These are phyloP conservation scores for Fusarium sp. DNA, from an alignment of 2,329 filamentous ascomycete genomes.

Conservation along the genomic window DNA sequence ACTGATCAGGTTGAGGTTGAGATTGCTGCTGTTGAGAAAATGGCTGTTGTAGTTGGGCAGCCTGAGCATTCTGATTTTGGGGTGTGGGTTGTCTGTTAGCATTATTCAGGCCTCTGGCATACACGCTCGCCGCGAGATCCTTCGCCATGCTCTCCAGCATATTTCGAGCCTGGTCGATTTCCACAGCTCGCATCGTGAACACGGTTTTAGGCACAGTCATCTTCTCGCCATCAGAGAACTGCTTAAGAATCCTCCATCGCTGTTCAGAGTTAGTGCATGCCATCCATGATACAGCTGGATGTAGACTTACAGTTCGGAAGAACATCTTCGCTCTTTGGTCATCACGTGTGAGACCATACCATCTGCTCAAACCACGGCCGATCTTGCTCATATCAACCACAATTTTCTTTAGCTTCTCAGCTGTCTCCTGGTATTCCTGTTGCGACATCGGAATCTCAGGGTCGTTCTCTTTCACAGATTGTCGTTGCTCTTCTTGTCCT, in stretches of 20 bases:
- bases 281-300: neutral
- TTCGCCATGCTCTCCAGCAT: constrained; percentile 63
- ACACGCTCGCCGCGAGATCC: constrained; percentile 52
- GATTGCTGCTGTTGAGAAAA: constrained; percentile 48
- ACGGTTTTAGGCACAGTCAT: constrained; percentile 56
- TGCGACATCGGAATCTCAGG: constrained; percentile 58
- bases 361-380: constrained; percentile 55
- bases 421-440: constrained; percentile 56
- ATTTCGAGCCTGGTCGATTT: constrained; percentile 59
- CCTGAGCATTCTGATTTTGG: constrained; percentile 42
- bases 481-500: constrained; percentile 53
- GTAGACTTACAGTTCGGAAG: constrained; percentile 60
- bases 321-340: constrained; percentile 61
- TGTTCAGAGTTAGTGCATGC: constrained; percentile 50
- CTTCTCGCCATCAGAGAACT: constrained; percentile 61
- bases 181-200: constrained; percentile 62
- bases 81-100: constrained; percentile 41
- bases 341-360: constrained; percentile 60
- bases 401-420: constrained; percentile 54
- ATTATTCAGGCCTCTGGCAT: constrained; percentile 40
- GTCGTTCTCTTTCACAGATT: constrained; percentile 52
- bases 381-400: constrained; percentile 56
- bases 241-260: constrained; percentile 62
- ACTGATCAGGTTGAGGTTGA: constrained; percentile 39
- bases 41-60: constrained; percentile 47